A percentile compares a stretch with the other conserved stretches of the same genome.
These are phyloP conservation scores for Diaporthe sp. DNA, from an alignment of 2,329 filamentous ascomycete species.

Conservation along the genomic window DNA sequence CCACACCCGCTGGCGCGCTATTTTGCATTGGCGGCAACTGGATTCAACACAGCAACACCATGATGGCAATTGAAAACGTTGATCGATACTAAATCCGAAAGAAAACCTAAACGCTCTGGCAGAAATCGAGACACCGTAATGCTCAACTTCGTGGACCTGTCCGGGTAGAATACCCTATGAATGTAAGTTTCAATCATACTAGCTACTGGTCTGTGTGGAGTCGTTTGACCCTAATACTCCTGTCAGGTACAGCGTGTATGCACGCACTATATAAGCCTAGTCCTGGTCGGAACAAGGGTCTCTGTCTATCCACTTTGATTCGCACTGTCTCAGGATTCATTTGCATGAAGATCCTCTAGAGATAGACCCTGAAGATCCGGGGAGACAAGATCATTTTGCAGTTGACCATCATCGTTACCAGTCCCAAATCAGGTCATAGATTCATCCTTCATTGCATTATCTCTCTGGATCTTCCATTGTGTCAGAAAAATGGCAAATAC, in stretches of 20 bases:
- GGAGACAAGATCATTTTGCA: not conserved
- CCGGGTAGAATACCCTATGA: too few species aligned
- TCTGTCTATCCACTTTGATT: not conserved
- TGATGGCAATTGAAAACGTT: not conserved
- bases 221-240: not conserved
- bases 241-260: not conserved
- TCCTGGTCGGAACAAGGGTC: not conserved
- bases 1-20: not conserved
- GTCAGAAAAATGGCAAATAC: not conserved
- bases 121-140: not conserved
- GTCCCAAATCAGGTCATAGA: not conserved
- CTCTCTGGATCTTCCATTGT: rapidly evolving
- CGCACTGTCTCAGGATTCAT: not conserved
- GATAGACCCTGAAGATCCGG: not conserved
- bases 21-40: not conserved
- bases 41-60: not conserved
- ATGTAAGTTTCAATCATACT: not conserved
- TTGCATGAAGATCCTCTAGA: not conserved
- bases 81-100: too few species aligned
- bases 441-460: not conserved
- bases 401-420: not conserved
- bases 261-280: not conserved
- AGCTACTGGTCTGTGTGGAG: not conserved
- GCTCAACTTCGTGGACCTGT: too few species aligned
- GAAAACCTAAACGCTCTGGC: not conserved